A percentile compares a stretch with the other conserved stretches of the same genome.
Evolutionary conservation across 2,329 filamentous ascomycete genomes (phyloP).

Genomic region (Zalaria sp.): DNA sequence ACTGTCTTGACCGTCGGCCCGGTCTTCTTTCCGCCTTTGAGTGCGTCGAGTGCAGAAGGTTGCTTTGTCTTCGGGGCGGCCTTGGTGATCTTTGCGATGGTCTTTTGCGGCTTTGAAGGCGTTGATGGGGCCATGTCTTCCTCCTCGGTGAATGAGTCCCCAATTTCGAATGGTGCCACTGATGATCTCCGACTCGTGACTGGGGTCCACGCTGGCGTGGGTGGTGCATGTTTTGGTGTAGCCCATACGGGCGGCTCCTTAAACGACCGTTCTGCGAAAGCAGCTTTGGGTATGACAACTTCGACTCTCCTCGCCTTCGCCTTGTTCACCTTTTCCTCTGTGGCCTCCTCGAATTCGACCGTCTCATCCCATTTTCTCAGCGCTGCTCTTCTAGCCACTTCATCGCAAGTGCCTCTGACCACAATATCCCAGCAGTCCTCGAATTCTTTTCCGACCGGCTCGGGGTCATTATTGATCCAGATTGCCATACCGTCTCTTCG

Average conservation of each 20-base stretch:
- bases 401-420: constrained; percentile 74
- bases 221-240: constrained; percentile 18
- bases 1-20: constrained; percentile 4
- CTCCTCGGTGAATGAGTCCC: constrained; percentile 7
- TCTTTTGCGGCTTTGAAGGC: constrained; percentile 15
- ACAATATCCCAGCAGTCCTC: constrained; percentile 90
- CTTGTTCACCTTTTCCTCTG: constrained; percentile 29
- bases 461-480: constrained; percentile 86
- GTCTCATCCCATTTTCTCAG: constrained; percentile 44
- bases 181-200: constrained; percentile 9
- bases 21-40: constrained; percentile 4
- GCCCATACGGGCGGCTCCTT: constrained; percentile 6
- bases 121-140: constrained; percentile 17
- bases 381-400: constrained; percentile 61
- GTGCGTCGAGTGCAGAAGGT: constrained; percentile 8
- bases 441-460: constrained; percentile 69
- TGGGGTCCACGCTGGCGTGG: constrained; percentile 9
- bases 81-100: constrained; percentile 9
- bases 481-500: constrained; percentile 65
- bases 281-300: constrained; percentile 19
- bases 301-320: constrained; percentile 21
- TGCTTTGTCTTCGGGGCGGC: constrained; percentile 6
- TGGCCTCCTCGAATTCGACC: constrained; percentile 29
- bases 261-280: constrained; percentile 1
- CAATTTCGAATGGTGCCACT: constrained; percentile 12